A percentile compares a stretch with the other conserved stretches of the same genome.
Conservation (phyloP, 2,329 filamentous ascomycete genomes). For the Claviceps cyperi region DNA sequence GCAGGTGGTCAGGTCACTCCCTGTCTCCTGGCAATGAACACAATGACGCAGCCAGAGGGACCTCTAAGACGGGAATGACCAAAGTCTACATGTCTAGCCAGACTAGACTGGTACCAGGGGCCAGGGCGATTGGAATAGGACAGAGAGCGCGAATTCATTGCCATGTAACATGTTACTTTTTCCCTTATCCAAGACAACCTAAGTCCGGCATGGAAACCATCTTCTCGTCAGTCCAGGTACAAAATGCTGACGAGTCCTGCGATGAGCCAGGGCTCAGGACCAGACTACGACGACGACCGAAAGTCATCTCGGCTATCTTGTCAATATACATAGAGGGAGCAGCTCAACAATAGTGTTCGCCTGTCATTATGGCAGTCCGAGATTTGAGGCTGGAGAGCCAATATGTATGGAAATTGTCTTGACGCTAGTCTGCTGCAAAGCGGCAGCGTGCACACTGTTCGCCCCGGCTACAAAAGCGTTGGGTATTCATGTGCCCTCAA, state of each 20-base stretch:
- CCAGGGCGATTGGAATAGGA: background rate
- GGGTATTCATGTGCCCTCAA: background rate
- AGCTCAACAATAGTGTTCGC: no score
- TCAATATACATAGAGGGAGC: no score
- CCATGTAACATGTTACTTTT: conserved; percentile 9
- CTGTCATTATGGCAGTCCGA: background rate
- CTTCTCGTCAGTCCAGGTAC: background rate
- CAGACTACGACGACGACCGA: no score
- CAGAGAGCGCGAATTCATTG: background rate
- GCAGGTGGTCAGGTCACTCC: background rate
- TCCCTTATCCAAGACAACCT: conserved; percentile 6
- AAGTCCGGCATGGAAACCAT: conserved; percentile 5
- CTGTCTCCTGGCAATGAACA: background rate
- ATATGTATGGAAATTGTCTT: background rate
- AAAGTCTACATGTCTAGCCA: conserved; percentile 1
- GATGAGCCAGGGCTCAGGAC: background rate
- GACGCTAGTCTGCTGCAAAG: background rate
- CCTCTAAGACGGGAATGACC: background rate
- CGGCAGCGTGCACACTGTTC: background rate
- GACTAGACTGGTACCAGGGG: background rate
- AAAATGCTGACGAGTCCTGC: background rate
- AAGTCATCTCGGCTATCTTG: no score
- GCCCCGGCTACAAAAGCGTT: background rate
- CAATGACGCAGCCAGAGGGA: background rate
- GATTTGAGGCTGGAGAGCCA: background rate